Evolutionary conservation across 1,284 basidiomycete species (phyloP).

Genomic region (Golubevia pallescens): DNA sequence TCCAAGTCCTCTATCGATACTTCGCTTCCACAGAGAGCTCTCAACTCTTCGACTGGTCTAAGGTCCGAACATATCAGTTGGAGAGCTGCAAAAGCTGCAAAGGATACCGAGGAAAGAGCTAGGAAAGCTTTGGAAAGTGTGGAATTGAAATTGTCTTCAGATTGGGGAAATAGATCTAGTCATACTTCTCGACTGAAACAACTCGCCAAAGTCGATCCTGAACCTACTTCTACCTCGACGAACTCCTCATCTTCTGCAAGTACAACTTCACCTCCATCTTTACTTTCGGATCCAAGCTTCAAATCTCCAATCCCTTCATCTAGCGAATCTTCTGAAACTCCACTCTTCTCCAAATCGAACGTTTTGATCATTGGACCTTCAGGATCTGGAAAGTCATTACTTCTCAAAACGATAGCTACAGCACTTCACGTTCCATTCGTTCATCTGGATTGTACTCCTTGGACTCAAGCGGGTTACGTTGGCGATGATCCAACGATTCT

Average conservation of each 20-base stretch:
- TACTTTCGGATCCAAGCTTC: no score
- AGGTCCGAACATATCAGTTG: conserved; percentile 15
- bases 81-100: conserved; percentile 15
- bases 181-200: no score
- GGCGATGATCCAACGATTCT: conserved; percentile 46
- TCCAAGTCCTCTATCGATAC: background rate
- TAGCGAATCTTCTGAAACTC: no score
- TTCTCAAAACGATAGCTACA: conserved; percentile 31
- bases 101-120: conserved; percentile 18
- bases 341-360: no score
- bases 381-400: conserved; percentile 35
- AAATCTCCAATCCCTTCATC: no score
- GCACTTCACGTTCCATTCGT: conserved; percentile 43
- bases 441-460: conserved; percentile 37
- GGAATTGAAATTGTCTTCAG: no score
- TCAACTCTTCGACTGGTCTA: background rate
- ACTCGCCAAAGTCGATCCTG: no score
- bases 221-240: no score
- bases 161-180: no score
- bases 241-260: no score
- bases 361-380: background rate
- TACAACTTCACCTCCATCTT: no score
- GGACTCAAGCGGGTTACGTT: conserved; percentile 45
- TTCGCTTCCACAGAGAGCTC: background rate
- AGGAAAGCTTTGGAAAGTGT: conserved; percentile 15